phyloP scores from a whole-genome alignment of 257 asterid species.

The Solanum habrochaites region DNA sequence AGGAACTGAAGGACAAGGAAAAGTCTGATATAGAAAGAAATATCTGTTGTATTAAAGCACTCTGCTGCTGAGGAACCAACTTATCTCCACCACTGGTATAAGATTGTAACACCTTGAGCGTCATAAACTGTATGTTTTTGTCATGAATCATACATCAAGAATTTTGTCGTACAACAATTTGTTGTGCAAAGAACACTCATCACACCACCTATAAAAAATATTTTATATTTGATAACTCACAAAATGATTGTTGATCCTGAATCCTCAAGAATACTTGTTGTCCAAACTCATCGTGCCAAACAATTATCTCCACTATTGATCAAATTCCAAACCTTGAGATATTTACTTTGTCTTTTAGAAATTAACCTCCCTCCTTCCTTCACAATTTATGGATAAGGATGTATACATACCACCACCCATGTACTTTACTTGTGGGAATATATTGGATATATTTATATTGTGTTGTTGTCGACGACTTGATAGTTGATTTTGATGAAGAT shows the following conservation, averaged over 20 bases:
- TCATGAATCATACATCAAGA: no score
- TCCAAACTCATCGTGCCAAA: no score
- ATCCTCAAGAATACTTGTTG: no score
- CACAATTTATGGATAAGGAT: neutral
- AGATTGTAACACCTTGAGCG: no score
- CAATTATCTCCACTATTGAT: neutral
- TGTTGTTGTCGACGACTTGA: neutral
- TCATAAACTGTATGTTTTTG: no score
- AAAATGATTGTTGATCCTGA: no score
- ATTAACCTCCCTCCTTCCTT: neutral
- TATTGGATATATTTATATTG: no score
- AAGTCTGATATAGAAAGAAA: constrained; percentile 2
- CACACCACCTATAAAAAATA: constrained; percentile 25
- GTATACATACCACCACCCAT: neutral
- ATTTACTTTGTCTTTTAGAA: no score
- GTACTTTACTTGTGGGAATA: neutral
- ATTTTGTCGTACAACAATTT: no score
- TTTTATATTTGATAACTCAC: neutral
- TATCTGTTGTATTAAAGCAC: constrained; percentile 68
- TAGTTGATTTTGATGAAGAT: neutral
- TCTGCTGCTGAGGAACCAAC: constrained; percentile 60
- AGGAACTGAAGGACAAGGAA: no score
- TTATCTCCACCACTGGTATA: neutral
- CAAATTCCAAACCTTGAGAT: no score
- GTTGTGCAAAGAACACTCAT: neutral